These are phyloP conservation scores for Pseudocohnilembus persalinus DNA, from an alignment of 169 alveolate species.

Conservation along the genomic window DNA sequence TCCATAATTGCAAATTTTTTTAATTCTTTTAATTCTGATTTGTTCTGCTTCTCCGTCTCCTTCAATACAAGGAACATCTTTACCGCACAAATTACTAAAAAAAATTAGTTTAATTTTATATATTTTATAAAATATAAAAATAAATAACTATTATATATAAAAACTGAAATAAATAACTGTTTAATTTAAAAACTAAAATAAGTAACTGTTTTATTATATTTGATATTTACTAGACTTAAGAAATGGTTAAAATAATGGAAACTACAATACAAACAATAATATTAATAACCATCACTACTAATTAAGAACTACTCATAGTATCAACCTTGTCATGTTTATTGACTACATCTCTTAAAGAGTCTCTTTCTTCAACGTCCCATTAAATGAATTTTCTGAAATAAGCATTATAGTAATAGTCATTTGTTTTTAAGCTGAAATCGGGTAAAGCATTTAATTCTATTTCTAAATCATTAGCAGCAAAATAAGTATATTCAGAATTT, in stretches of 20 bases:
- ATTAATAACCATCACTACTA: constrained; percentile 15
- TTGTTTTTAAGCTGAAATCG: background rate
- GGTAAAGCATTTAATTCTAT: background rate
- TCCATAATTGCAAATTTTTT: background rate
- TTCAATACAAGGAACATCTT: constrained; percentile 25
- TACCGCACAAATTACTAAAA: constrained; percentile 2
- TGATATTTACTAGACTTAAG: background rate
- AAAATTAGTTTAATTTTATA: too few relatives aligned
- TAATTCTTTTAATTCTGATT: background rate
- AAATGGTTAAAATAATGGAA: background rate
- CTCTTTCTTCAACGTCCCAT: constrained; percentile 8
- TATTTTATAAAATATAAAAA: too few relatives aligned
- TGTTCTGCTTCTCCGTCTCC: constrained; percentile 17
- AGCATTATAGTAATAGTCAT: background rate
- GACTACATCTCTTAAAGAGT: constrained; percentile 6
- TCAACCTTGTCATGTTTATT: background rate
- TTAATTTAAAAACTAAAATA: too few relatives aligned
- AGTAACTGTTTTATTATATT: too few relatives aligned
- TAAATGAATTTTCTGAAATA: background rate
- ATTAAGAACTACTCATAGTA: constrained; percentile 2
- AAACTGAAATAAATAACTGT: too few relatives aligned
- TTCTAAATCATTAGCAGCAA: background rate
- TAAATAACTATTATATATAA: too few relatives aligned
- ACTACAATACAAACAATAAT: constrained; percentile 1
- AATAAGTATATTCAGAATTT: background rate